phyloP scores from a whole-genome alignment of 805 yeast genomes.

The Tetrapisispora nanseiensis region DNA sequence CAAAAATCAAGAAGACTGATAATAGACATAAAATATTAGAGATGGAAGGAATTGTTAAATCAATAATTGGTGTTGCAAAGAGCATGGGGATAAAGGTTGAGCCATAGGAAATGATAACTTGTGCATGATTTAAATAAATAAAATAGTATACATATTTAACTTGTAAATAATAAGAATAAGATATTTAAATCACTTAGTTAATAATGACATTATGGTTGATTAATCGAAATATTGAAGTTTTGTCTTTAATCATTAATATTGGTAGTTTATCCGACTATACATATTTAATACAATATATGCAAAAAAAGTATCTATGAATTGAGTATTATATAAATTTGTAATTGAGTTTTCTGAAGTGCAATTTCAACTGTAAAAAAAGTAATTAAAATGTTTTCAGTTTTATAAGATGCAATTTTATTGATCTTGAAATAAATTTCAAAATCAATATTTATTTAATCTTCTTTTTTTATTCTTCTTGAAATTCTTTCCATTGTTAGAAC shows the following conservation, averaged over 20 bases:
- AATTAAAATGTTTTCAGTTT: not conserved
- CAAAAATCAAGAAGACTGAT: slow-evolving; percentile 85
- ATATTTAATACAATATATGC: slow-evolving; percentile 1
- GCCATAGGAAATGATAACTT: slow-evolving; percentile 30
- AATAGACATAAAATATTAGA: slow-evolving; percentile 62
- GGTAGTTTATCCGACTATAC: not conserved
- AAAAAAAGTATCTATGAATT: not conserved
- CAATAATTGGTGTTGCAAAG: slow-evolving; percentile 80
- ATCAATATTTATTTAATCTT: slow-evolving; percentile 17
- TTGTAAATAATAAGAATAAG: not conserved
- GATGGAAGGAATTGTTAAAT: slow-evolving; percentile 67
- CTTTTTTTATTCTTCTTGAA: slow-evolving; percentile 26
- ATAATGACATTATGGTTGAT: no score
- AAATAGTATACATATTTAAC: not conserved
- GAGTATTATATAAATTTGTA: not conserved
- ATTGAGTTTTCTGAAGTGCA: not conserved
- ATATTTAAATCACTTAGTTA: not conserved
- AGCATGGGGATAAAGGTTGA: slow-evolving; percentile 80
- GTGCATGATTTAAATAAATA: not conserved
- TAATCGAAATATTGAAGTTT: no score
- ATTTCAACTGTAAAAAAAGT: no score
- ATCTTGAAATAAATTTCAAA: not conserved
- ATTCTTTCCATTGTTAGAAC: slow-evolving; percentile 5
- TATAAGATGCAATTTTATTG: slow-evolving; percentile 1
- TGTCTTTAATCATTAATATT: not conserved